Percentiles rank a stretch among this genome's conserved stretches.
Conservation (phyloP, 2,329 filamentous ascomycete genomes). For the Aspergillus chevalieri region DNA sequence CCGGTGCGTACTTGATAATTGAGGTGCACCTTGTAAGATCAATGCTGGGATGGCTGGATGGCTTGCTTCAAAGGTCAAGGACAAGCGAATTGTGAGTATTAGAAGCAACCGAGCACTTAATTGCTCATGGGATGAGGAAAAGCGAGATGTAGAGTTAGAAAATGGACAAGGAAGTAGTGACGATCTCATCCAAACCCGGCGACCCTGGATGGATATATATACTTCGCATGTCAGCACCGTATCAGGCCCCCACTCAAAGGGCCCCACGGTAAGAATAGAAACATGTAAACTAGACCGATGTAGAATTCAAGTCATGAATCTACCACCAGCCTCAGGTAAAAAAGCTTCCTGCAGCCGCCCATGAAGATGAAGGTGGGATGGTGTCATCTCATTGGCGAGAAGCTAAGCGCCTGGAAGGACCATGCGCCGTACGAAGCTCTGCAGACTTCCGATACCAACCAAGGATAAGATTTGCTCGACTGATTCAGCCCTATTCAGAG, state of each 20-base stretch:
- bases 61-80: no score
- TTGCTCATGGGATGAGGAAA: no score
- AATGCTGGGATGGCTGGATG: no score
- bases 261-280: neutral
- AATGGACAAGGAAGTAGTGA: conserved; percentile 1
- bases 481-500: neutral
- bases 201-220: neutral
- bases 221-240: neutral
- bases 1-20: no score
- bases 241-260: neutral
- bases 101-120: no score
- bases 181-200: neutral
- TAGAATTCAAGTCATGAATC: conserved; percentile 2
- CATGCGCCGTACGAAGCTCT: conserved; percentile 23
- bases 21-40: no score
- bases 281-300: neutral
- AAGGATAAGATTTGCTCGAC: neutral
- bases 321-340: conserved; percentile 22
- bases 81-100: no score
- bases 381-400: conserved; percentile 15
- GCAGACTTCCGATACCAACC: conserved; percentile 4
- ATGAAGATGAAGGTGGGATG: conserved; percentile 10
- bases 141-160: no score
- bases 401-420: conserved; percentile 15
- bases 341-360: conserved; percentile 20